Percentiles rank a stretch among this genome's conserved stretches.
phyloP scores from a whole-genome alignment of 805 yeast species.

The Candida pseudofarinosa region DNA sequence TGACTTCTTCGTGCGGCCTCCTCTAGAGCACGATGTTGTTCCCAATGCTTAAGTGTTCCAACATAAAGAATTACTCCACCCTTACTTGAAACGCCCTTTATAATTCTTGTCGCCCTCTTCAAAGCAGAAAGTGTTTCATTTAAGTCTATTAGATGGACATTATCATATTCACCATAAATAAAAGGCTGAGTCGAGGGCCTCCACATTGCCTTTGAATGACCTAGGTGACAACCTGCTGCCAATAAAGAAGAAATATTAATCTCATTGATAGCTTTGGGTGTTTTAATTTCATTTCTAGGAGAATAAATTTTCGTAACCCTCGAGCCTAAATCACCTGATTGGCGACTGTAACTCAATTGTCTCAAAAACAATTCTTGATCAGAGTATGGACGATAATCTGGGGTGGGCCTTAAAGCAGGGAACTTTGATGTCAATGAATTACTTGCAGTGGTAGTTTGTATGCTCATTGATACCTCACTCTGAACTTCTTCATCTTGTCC shows the following conservation, averaged over 20 bases:
- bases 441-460: constrained; percentile 27
- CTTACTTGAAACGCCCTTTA: constrained; percentile 71
- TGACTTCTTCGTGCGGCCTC: constrained; percentile 73
- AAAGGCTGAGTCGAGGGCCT: constrained; percentile 82
- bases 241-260: constrained; percentile 65
- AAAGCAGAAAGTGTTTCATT: constrained; percentile 75
- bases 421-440: constrained; percentile 32
- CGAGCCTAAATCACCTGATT: constrained; percentile 62
- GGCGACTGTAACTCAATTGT: constrained; percentile 57
- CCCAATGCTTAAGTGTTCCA: constrained; percentile 71
- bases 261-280: constrained; percentile 55
- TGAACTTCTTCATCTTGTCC: constrained; percentile 3
- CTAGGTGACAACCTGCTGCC: constrained; percentile 93
- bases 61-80: constrained; percentile 86
- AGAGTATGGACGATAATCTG: constrained; percentile 63
- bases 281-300: constrained; percentile 62
- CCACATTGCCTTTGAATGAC: constrained; percentile 79
- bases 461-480: constrained; percentile 12
- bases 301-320: constrained; percentile 56
- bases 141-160: constrained; percentile 86
- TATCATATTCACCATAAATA: constrained; percentile 83
- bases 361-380: constrained; percentile 74
- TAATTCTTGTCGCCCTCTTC: constrained; percentile 80
- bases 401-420: constrained; percentile 64
- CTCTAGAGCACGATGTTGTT: constrained; percentile 66